Evolutionary conservation across 208 protist species (phyloP), one percentile per base, ranked within the genome.

Genomic region (Trypanosoma boissoni): DNA sequence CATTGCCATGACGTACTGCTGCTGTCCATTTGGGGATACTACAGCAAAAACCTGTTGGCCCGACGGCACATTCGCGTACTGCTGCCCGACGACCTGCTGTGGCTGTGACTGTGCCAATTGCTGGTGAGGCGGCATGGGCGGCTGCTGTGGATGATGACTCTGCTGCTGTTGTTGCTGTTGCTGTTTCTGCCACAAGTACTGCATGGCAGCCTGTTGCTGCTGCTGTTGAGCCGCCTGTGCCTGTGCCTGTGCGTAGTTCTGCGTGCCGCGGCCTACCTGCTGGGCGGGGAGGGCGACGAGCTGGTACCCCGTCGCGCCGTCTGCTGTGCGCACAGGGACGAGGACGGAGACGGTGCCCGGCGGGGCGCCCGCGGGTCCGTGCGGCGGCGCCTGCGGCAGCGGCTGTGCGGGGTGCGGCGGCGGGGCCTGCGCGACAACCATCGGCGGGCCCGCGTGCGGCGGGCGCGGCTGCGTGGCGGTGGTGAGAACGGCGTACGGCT

Each of bases 101-200:
- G 50, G 50, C 50, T 56, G 50, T 6, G 28, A 9, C 50, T 10
- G 50, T 14, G 44, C 14, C 14, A 14, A 12, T 6, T 6, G 8
- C 34, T 6, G 34, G 8, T 6, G 34, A 6, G 34, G 34, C 34
- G 34, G 34, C 34, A 12, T 6, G 8, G 34, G 34, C 34, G 34
- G 21, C 44, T 50, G 44, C 44, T 31, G n/a, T n/a, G n/a, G n/a
- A n/a, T n/a, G n/a, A n/a, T n/a, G n/a, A n/a, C n/a, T n/a, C 18
- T 62, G 66, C 24, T 59, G 58, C 39, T 67, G 66, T 36, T 52
- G 43, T 41, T 72, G 45, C 52, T 43, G 53, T 56, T 68, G 61
- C 53, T 63, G 61, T 36, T 37, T 18, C 23, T 7, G 20, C 27
- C 51, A 39, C 37, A 27, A 14, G 31, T 62, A 54, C 2, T 63